Evolutionary conservation across 352 stramenopile genomes (phyloP), one percentile per base, ranked within the genome.

Genomic region (Peronospora belbahrii): DNA sequence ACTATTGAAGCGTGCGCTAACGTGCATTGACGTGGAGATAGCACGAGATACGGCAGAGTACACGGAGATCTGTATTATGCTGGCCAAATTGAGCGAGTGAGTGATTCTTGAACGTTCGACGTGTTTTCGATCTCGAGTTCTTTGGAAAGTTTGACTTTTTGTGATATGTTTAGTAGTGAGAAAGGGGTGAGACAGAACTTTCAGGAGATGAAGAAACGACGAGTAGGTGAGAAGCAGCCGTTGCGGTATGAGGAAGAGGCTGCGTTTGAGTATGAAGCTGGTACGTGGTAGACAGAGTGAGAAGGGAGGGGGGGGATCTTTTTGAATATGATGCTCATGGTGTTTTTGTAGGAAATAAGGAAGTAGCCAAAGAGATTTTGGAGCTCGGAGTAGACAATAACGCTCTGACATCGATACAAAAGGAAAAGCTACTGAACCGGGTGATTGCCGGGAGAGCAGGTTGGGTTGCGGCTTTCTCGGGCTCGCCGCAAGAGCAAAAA

Each of bases 161-260:
- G n/a, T 50, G n/a, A 33, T 17, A 17, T 42, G 8, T 39, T 14
- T 38, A 77, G 69, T 41, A 64, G 45, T 11, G 75, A 83, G 37
- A 52, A 62, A 28, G 71, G 69, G 6, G 63, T 67, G 23, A 56
- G 74, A 8, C 54, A 70, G 23, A 71, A 55, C 27, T 88, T 85
- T 36, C 66, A 67, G 20, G 67, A 67, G 55, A 83, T 85, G 69
- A 75, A 68, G 42, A 72, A 48, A 13, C 59, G 79, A 30, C 36
- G 55, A 17, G 80, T 85, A 35, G 76, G 74, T 3, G 59, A 77
- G 42, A 58, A 52, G 17, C 53, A 78, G 37, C 51, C 44, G 17
- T 42, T 72, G 35, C 67, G 71, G 22, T 88, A 88, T 50, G 68
- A 84, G 34, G 63, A 80, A 42, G 79, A 83, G 32, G 76, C 76